A percentile compares a stretch with the other conserved stretches of the same genome.
phyloP scores from a whole-genome alignment of 228 moss, liverwort and hornwort genomes.

The Sphagnum magellanicum region DNA sequence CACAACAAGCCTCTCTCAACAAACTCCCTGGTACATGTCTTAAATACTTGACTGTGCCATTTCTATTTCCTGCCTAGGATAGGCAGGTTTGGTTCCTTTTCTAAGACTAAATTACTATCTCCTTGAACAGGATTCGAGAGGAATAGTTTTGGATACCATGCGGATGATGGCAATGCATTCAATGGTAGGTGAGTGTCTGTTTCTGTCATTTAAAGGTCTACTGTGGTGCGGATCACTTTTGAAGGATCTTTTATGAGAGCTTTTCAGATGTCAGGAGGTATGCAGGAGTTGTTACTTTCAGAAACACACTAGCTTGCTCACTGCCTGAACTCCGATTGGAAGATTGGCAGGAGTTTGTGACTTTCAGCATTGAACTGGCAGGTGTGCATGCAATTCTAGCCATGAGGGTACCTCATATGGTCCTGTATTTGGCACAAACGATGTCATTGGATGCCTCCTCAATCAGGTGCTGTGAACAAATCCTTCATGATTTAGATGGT shows the following conservation, averaged over 20 bases:
- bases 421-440: slow-evolving; percentile 24
- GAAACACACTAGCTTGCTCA: no score
- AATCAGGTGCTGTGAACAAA: slow-evolving; percentile 13
- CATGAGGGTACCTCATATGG: slow-evolving; percentile 24
- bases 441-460: slow-evolving; percentile 33
- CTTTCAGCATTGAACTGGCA: background rate
- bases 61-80: background rate
- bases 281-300: no score
- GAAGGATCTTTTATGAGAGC: no score
- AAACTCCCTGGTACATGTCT: slow-evolving; percentile 15
- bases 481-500: background rate
- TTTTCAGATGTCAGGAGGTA: no score
- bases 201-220: background rate
- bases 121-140: slow-evolving; percentile 12
- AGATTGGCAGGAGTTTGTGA: background rate
- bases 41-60: no score
- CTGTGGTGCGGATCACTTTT: no score
- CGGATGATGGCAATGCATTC: slow-evolving; percentile 29
- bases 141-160: slow-evolving; percentile 33
- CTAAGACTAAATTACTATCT: background rate
- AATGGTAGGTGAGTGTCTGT: slow-evolving; percentile 18
- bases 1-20: slow-evolving; percentile 25
- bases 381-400: slow-evolving; percentile 12
- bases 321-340: background rate
- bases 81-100: background rate